Percentiles rank a stretch among this genome's conserved stretches.
These are phyloP conservation scores for Magnolia sinica DNA, from an alignment of 164 flowering plant species.

Conservation along the genomic window DNA sequence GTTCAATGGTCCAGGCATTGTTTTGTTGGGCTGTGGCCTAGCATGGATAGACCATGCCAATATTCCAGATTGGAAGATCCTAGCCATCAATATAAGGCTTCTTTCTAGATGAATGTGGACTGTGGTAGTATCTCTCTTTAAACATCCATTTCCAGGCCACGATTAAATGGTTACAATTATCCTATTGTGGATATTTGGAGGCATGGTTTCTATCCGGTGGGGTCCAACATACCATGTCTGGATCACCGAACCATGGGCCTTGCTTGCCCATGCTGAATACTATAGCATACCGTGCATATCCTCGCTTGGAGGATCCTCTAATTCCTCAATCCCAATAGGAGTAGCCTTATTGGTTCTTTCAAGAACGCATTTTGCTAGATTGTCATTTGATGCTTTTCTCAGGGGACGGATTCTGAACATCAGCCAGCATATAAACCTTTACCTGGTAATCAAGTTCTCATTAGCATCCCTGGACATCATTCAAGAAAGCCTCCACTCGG, in stretches of 20 bases:
- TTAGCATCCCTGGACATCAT: constrained; percentile 88
- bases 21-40: background rate
- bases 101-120: background rate
- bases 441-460: constrained; percentile 50
- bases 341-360: too few species aligned
- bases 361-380: too few species aligned
- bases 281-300: background rate
- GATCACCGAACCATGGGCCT: background rate
- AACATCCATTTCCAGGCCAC: background rate
- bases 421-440: constrained; percentile 20
- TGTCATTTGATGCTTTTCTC: constrained; percentile 6
- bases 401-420: constrained; percentile 33
- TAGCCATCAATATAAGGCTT: background rate
- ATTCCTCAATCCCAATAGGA: too few species aligned
- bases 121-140: background rate
- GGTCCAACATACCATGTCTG: too few species aligned
- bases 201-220: too few species aligned
- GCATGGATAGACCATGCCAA: background rate
- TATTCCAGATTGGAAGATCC: background rate
- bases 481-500: constrained; percentile 95
- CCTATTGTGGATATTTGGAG: background rate
- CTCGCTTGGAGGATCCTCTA: background rate
- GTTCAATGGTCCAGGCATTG: background rate
- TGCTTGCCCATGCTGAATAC: background rate
- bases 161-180: background rate